phyloP scores from a whole-genome alignment of 441 rosid genomes.

The Jatropha multifida region DNA sequence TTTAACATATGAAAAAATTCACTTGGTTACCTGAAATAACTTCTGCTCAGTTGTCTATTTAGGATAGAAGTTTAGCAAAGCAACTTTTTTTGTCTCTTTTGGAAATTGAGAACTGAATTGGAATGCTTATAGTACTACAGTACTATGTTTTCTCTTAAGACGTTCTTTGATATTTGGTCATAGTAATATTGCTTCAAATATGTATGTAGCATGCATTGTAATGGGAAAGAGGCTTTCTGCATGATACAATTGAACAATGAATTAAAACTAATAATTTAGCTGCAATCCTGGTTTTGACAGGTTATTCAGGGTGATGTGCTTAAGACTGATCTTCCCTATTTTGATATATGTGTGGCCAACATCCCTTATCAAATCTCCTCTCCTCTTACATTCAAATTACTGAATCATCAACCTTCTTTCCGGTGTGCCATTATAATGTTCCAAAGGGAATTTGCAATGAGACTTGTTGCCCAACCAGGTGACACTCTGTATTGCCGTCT shows the following conservation, averaged over 20 bases:
- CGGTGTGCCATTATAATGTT: conserved; percentile 91
- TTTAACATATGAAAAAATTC: too few relatives aligned
- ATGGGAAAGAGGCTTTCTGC: too few relatives aligned
- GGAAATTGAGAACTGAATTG: neutral
- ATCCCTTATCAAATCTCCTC: conserved; percentile 87
- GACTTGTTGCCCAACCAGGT: conserved; percentile 85
- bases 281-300: conserved; percentile 31
- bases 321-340: conserved; percentile 81
- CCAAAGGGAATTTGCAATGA: conserved; percentile 94
- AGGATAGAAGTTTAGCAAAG: neutral
- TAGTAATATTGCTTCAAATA: neutral
- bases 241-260: neutral
- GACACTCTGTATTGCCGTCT: conserved; percentile 85
- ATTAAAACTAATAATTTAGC: neutral
- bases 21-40: too few relatives aligned
- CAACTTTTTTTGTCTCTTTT: neutral
- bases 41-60: neutral
- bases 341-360: conserved; percentile 88
- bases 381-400: conserved; percentile 62
- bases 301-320: conserved; percentile 92
- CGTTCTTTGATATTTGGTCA: neutral
- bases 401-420: conserved; percentile 74
- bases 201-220: too few relatives aligned
- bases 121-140: neutral
- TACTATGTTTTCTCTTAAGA: neutral